Conservation (phyloP, 148 eudicot species). For the Rhododendron kiyosumense region DNA sequence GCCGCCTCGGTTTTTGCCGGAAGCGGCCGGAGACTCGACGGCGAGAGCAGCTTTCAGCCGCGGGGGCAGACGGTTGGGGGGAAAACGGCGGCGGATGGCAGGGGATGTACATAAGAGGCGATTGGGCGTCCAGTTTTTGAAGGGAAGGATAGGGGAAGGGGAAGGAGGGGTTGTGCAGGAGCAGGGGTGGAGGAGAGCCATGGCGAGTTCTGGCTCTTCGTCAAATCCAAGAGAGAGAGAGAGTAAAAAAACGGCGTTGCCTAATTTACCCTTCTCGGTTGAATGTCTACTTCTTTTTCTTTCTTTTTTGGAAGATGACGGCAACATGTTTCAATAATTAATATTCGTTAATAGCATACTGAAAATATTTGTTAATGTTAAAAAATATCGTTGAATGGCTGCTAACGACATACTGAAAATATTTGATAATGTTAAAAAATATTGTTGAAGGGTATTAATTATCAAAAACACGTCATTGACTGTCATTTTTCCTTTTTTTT, state of each 20-base stretch:
- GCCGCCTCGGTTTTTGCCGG: conserved; percentile 21
- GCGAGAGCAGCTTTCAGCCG: conserved; percentile 31
- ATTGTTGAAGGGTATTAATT: no score
- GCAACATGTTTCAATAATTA: no score
- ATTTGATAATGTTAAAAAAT: no score
- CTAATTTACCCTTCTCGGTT: neutral
- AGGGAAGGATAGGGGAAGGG: conserved; percentile 1
- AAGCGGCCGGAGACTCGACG: conserved; percentile 38
- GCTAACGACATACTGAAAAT: no score
- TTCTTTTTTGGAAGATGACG: no score
- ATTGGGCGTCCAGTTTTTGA: conserved; percentile 9
- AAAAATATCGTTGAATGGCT: no score
- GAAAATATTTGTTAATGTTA: no score
- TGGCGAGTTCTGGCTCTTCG: neutral
- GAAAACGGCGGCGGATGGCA: conserved; percentile 10
- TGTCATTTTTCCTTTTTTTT: no score
- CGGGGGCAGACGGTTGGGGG: conserved; percentile 2
- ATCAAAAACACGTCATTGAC: no score
- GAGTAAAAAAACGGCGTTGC: neutral
- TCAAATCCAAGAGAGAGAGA: neutral
- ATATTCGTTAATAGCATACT: no score
- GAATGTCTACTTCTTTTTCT: no score
- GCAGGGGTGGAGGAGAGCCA: conserved; percentile 27
- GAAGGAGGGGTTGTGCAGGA: conserved; percentile 7
- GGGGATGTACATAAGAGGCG: conserved; percentile 15